phyloP scores from a whole-genome alignment of 2,329 filamentous ascomycete species.

The Lachnellula occidentalis region DNA sequence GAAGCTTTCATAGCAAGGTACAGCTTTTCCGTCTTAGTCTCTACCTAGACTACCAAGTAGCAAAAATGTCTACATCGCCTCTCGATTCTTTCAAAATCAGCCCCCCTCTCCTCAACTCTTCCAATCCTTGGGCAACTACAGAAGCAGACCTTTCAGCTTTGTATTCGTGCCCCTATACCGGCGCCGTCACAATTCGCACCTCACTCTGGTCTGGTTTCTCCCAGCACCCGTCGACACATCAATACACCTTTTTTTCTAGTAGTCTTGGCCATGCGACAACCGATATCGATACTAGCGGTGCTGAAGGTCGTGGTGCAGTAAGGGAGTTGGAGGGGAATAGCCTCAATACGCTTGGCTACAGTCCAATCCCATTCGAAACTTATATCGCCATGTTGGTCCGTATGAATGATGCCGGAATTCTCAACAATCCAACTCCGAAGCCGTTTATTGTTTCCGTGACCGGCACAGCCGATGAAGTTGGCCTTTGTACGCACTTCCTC shows the following conservation, averaged over 20 bases:
- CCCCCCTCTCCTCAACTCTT: conserved; percentile 64
- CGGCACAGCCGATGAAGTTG: conserved; percentile 53
- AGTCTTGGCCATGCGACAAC: conserved; percentile 28
- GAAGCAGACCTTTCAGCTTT: conserved; percentile 55
- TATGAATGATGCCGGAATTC: conserved; percentile 32
- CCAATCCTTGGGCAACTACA: conserved; percentile 70
- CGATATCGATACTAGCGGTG: not conserved
- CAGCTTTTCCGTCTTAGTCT: no score
- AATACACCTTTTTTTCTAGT: conserved; percentile 60
- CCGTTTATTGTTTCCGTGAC: conserved; percentile 68
- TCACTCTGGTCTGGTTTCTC: conserved; percentile 59
- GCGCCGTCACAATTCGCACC: conserved; percentile 71
- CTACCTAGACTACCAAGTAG: no score
- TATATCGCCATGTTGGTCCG: conserved; percentile 55
- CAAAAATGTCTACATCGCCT: not conserved
- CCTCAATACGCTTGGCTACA: conserved; percentile 72
- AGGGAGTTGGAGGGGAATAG: conserved; percentile 35
- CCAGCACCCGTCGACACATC: conserved; percentile 55
- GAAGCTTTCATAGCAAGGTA: no score
- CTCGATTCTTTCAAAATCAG: conserved; percentile 12
- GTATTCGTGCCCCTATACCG: conserved; percentile 56
- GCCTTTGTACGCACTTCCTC: conserved; percentile 43
- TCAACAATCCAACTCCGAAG: conserved; percentile 37
- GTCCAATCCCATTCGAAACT: conserved; percentile 51
- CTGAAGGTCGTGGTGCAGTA: conserved; percentile 14